Conservation (phyloP, 2,329 filamentous ascomycete species). For the Colletotrichum viniferum region DNA sequence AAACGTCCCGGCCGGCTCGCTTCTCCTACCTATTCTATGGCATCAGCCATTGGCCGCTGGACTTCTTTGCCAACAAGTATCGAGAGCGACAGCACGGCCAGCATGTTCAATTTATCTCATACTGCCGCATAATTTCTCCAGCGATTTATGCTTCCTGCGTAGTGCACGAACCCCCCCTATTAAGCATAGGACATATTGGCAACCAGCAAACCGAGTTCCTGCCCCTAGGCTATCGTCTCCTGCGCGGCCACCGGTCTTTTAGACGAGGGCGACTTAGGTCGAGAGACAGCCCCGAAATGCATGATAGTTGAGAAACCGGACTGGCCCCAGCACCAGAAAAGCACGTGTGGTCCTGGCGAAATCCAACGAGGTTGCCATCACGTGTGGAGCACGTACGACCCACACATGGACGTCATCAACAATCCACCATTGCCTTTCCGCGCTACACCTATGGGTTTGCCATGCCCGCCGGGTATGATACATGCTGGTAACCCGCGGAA, state of each 20-base stretch:
- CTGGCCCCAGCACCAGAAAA: not conserved
- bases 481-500: not conserved
- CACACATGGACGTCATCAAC: too few species aligned
- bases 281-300: not conserved
- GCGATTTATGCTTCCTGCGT: not conserved
- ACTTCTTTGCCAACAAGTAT: not conserved
- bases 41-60: not conserved
- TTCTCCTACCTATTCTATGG: not conserved
- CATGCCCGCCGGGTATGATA: conserved; percentile 46
- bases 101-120: not conserved
- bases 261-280: not conserved
- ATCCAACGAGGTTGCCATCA: not conserved
- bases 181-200: not conserved
- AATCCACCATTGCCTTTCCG: not conserved
- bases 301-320: not conserved
- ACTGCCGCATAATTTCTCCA: not conserved
- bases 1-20: not conserved
- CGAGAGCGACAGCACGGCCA: not conserved
- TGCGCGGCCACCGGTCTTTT: not conserved
- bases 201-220: not conserved
- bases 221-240: not conserved
- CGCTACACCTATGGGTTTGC: conserved; percentile 51
- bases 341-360: not conserved
- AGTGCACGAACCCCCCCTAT: not conserved
- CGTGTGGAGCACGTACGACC: not conserved